A percentile compares a stretch with the other conserved stretches of the same genome.
phyloP scores from a whole-genome alignment of 2,329 filamentous ascomycete genomes.

The Camptophora hylomeconis region DNA sequence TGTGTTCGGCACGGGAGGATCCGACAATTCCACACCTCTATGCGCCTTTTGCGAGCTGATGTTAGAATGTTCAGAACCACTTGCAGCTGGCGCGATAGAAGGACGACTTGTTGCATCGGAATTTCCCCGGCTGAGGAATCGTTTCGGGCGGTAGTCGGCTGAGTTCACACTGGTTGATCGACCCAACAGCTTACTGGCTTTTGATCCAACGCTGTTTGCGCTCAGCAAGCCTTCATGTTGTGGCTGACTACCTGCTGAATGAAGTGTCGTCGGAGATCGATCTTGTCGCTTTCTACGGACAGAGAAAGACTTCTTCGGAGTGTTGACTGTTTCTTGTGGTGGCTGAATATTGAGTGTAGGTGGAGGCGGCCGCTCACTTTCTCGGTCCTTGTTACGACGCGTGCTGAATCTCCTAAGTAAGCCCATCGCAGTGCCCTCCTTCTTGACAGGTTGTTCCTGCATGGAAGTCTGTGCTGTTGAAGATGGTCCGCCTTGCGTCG shows the following conservation, averaged over 20 bases:
- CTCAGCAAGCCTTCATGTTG: slow-evolving; percentile 69
- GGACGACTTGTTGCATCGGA: slow-evolving; percentile 39
- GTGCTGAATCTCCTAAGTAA: slow-evolving; percentile 86
- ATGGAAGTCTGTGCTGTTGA: slow-evolving; percentile 43
- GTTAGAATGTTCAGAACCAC: slow-evolving; percentile 65
- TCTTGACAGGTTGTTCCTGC: slow-evolving; percentile 52
- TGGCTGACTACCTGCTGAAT: slow-evolving; percentile 48
- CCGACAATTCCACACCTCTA: slow-evolving; percentile 25
- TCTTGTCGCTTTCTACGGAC: slow-evolving; percentile 52
- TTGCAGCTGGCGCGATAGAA: slow-evolving; percentile 47
- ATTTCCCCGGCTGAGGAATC: slow-evolving; percentile 42
- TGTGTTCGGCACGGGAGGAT: slow-evolving; percentile 38
- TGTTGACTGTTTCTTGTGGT: slow-evolving; percentile 50
- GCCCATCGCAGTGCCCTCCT: slow-evolving; percentile 76
- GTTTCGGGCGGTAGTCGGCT: slow-evolving; percentile 58
- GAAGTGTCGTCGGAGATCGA: slow-evolving; percentile 39
- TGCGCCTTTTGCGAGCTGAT: slow-evolving; percentile 30
- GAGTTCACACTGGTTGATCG: slow-evolving; percentile 88
- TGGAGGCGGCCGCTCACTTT: slow-evolving; percentile 49
- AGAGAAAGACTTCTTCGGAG: slow-evolving; percentile 77
- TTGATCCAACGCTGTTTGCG: slow-evolving; percentile 38
- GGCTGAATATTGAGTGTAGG: slow-evolving; percentile 72
- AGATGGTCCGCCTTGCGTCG: slow-evolving; percentile 20
- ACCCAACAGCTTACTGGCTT: slow-evolving; percentile 57
- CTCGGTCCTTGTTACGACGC: slow-evolving; percentile 51